Percentiles rank a stretch among this genome's conserved stretches.
Conservation (phyloP, 73 alveolate species). For the Paramecium sonneborni region DNA sequence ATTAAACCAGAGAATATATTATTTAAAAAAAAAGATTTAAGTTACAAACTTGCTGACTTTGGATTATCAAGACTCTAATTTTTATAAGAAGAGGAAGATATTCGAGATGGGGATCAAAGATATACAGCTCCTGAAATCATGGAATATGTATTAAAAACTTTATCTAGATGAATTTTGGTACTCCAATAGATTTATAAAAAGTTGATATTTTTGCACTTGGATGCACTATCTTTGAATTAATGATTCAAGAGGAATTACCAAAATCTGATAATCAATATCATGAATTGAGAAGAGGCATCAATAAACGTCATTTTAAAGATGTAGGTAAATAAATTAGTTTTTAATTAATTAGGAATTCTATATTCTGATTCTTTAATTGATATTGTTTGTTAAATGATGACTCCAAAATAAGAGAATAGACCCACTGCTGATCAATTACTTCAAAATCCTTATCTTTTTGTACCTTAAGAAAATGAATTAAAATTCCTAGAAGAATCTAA, state of each 20-base stretch:
- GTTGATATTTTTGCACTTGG: constrained; percentile 50
- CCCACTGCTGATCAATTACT: background rate
- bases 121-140: constrained; percentile 55
- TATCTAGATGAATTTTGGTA: background rate
- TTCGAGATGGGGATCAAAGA: constrained; percentile 1
- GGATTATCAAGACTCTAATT: background rate
- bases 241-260: background rate
- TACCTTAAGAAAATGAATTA: background rate
- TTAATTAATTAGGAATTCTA: background rate
- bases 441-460: background rate
- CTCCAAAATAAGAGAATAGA: background rate
- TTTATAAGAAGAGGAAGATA: background rate
- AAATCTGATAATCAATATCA: background rate
- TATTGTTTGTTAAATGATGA: background rate
- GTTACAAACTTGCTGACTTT: constrained; percentile 21
- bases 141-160: constrained; percentile 2
- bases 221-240: background rate
- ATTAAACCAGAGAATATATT: constrained; percentile 48
- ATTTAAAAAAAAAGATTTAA: background rate
- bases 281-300: constrained; percentile 7
- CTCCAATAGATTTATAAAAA: constrained; percentile 10
- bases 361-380: background rate
- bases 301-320: background rate
- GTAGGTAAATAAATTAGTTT: background rate
- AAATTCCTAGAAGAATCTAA: background rate